Percentiles rank a stretch among this genome's conserved stretches.
Evolutionary conservation across 2,329 filamentous ascomycete genomes (phyloP).

Genomic region (Thielaviopsis musarum): DNA sequence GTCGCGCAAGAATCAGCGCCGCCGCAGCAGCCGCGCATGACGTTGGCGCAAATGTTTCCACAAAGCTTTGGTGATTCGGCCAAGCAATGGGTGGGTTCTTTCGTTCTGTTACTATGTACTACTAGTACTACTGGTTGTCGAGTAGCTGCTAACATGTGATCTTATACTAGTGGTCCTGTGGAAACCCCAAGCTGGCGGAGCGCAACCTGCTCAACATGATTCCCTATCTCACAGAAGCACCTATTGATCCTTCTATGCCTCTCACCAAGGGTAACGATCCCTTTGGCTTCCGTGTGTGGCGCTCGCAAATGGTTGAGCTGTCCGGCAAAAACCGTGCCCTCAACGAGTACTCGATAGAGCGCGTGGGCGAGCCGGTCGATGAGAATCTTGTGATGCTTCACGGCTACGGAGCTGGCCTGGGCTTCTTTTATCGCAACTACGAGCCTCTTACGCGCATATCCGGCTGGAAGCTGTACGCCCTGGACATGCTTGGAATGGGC

Average conservation of each 20-base stretch:
- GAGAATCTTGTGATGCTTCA: constrained; percentile 91
- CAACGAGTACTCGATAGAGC: constrained; percentile 86
- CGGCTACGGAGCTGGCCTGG: constrained; percentile 87
- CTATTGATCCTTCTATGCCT: constrained; percentile 39
- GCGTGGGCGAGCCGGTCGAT: constrained; percentile 59
- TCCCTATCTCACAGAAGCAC: constrained; percentile 62
- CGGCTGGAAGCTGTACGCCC: constrained; percentile 78
- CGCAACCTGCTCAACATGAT: constrained; percentile 75
- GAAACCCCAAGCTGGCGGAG: constrained; percentile 73
- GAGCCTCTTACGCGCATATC: constrained; percentile 63
- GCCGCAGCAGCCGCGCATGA: constrained; percentile 17
- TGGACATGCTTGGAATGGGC: constrained; percentile 94
- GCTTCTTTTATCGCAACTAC: constrained; percentile 98
- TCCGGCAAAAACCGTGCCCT: constrained; percentile 72
- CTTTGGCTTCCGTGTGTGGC: constrained; percentile 72
- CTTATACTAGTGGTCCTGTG: constrained; percentile 55
- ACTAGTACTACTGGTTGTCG: too few species aligned
- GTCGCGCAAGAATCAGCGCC: constrained; percentile 13
- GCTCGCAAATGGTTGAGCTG: constrained; percentile 67
- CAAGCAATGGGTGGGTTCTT: constrained; percentile 62
- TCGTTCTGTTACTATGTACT: too few species aligned
- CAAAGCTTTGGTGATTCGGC: constrained; percentile 83
- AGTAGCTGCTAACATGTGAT: not conserved
- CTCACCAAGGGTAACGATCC: constrained; percentile 44
- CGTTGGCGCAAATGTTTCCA: constrained; percentile 46